phyloP scores from a whole-genome alignment of 495 filamentous ascomycete species.

The Xylaria bambusicola region DNA sequence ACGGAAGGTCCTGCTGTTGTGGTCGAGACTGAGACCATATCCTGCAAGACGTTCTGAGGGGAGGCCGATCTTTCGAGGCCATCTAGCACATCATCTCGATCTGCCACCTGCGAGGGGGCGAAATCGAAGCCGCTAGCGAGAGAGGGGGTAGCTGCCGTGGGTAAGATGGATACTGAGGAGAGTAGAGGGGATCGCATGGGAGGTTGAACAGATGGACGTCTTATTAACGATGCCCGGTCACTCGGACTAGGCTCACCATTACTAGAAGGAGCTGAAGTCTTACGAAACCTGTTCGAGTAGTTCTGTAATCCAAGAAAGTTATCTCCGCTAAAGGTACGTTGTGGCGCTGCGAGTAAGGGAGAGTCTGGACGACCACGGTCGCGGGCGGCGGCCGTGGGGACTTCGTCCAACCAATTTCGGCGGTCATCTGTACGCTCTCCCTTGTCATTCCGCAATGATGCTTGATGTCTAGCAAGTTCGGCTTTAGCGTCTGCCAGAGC shows the following conservation, averaged over 20 bases:
- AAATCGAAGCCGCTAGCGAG: slow-evolving; percentile 31
- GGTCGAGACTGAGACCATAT: slow-evolving; percentile 87
- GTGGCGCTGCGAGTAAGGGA: slow-evolving; percentile 42
- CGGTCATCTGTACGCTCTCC: slow-evolving; percentile 69
- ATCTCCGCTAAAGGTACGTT: slow-evolving; percentile 51
- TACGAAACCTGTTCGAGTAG: slow-evolving; percentile 44
- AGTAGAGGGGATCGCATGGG: slow-evolving; percentile 36
- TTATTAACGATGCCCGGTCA: slow-evolving; percentile 30
- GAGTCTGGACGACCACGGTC: slow-evolving; percentile 50
- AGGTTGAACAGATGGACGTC: slow-evolving; percentile 44
- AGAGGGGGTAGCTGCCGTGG: slow-evolving; percentile 25
- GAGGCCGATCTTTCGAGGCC: slow-evolving; percentile 59
- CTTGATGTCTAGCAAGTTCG: slow-evolving; percentile 51
- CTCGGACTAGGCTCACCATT: slow-evolving; percentile 42
- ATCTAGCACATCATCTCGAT: slow-evolving; percentile 70
- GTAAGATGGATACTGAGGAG: slow-evolving; percentile 14
- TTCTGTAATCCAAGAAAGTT: slow-evolving; percentile 44
- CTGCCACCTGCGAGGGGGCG: slow-evolving; percentile 55
- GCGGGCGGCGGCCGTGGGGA: slow-evolving; percentile 39
- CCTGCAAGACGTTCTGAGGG: slow-evolving; percentile 75
- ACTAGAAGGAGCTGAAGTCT: slow-evolving; percentile 47
- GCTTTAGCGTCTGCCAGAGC: slow-evolving; percentile 55
- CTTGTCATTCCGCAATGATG: slow-evolving; percentile 70
- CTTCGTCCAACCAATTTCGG: slow-evolving; percentile 69
- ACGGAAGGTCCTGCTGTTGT: slow-evolving; percentile 89